phyloP scores from a whole-genome alignment of 139 green algal genomes.

The Coccomyxa sp. region DNA sequence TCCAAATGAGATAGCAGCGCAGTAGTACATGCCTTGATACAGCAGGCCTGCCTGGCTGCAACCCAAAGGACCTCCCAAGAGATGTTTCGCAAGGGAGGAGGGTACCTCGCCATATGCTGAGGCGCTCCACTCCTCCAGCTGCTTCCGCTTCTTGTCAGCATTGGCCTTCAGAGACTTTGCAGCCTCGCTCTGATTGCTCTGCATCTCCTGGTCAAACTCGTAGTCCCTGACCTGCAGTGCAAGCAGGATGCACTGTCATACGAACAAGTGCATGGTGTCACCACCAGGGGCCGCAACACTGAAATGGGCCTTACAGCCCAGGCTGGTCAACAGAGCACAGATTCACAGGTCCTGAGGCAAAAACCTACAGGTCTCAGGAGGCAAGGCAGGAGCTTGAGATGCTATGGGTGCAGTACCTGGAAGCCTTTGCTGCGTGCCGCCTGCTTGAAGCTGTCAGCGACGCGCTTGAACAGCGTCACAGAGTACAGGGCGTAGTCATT shows the following conservation, averaged over 20 bases:
- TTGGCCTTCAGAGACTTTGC: constrained; percentile 53
- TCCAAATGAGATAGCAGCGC: background rate
- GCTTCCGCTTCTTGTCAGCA: constrained; percentile 52
- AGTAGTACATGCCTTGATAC: background rate
- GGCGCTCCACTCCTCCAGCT: constrained; percentile 82
- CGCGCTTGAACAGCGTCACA: constrained; percentile 85
- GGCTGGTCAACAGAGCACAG: too few species aligned
- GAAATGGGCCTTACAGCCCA: too few species aligned
- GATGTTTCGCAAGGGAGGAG: too few species aligned
- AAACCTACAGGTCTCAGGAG: too few species aligned
- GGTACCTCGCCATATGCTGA: constrained; percentile 86
- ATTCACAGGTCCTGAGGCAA: too few species aligned
- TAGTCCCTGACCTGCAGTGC: constrained; percentile 66
- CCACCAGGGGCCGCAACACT: too few species aligned
- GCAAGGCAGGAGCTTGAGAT: too few species aligned
- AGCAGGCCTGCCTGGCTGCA: too few species aligned
- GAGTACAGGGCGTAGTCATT: constrained; percentile 84
- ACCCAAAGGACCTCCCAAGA: too few species aligned
- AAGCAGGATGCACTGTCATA: background rate
- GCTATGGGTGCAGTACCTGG: constrained; percentile 52
- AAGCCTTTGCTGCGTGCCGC: constrained; percentile 74
- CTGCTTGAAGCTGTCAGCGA: constrained; percentile 93
- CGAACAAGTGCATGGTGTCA: too few species aligned
- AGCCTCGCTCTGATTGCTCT: constrained; percentile 25
- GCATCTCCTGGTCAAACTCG: constrained; percentile 21